Evolutionary conservation across 129 eudicot species (phyloP).

Genomic region (Flaveria bidentis): DNA sequence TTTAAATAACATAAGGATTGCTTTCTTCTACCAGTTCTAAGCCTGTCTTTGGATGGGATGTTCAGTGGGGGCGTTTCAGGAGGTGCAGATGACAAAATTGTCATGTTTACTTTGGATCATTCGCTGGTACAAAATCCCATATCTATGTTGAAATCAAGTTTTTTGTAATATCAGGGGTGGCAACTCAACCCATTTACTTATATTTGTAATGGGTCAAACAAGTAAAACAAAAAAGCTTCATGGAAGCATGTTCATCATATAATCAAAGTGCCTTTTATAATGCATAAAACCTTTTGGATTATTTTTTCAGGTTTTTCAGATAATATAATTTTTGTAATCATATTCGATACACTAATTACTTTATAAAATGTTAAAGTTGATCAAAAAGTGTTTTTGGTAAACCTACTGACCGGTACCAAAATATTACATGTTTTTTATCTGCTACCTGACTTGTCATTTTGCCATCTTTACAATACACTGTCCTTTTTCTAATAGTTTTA

Average conservation of each 20-base stretch:
- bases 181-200: neutral
- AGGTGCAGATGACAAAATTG: constrained; percentile 74
- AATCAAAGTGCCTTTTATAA: neutral
- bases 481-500: neutral
- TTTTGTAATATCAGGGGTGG: neutral
- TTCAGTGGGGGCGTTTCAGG: constrained; percentile 79
- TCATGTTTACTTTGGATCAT: constrained; percentile 56
- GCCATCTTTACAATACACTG: neutral
- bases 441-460: neutral
- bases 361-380: neutral
- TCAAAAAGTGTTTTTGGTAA: neutral
- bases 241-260: neutral
- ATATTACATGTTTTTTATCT: neutral
- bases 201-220: neutral
- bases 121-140: constrained; percentile 45
- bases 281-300: neutral
- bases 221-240: neutral
- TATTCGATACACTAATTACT: neutral
- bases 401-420: neutral
- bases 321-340: neutral
- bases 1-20: neutral
- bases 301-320: neutral
- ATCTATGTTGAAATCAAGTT: constrained; percentile 19
- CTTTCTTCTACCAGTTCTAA: constrained; percentile 47
- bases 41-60: constrained; percentile 56